A percentile compares a stretch with the other conserved stretches of the same genome.
phyloP scores from a whole-genome alignment of 169 alveolate genomes.

The Prorocentrum cordatum region DNA sequence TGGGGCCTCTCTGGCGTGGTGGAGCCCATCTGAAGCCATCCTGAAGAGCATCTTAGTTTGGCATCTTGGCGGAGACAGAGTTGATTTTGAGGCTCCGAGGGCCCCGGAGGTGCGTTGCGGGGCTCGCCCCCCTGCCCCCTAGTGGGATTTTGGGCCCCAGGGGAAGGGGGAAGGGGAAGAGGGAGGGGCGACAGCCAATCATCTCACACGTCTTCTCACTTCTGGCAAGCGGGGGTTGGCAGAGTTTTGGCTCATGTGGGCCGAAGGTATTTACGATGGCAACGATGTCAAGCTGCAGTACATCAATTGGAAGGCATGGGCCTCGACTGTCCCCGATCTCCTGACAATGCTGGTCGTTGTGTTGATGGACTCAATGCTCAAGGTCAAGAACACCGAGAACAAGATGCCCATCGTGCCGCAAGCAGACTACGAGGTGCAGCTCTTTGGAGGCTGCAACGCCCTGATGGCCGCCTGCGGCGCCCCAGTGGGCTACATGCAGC shows the following conservation, averaged over 20 bases:
- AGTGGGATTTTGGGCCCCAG: too few relatives aligned
- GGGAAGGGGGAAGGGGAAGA: too few relatives aligned
- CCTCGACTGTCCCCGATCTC: neutral
- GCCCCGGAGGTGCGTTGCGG: too few relatives aligned
- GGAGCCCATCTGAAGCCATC: too few relatives aligned
- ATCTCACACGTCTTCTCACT: too few relatives aligned
- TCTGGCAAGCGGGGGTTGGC: too few relatives aligned
- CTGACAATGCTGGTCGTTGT: neutral
- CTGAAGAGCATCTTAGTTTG: too few relatives aligned
- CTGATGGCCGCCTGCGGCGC: slow-evolving; percentile 14
- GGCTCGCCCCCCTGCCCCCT: too few relatives aligned
- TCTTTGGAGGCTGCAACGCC: slow-evolving; percentile 5
- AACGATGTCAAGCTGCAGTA: neutral
- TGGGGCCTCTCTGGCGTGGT: too few relatives aligned
- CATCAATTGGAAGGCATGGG: neutral
- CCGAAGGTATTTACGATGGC: neutral
- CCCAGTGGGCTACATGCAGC: slow-evolving; percentile 42
- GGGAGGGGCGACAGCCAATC: too few relatives aligned
- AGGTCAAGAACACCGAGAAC: slow-evolving; percentile 27
- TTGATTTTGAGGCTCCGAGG: too few relatives aligned
- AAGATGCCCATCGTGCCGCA: slow-evolving; percentile 1
- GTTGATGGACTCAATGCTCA: neutral
- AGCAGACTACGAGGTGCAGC: neutral
- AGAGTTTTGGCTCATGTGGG: neutral
- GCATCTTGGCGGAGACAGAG: too few relatives aligned